Conservation (phyloP, 257 asterid genomes). For the Solanum pinnatisectum region DNA sequence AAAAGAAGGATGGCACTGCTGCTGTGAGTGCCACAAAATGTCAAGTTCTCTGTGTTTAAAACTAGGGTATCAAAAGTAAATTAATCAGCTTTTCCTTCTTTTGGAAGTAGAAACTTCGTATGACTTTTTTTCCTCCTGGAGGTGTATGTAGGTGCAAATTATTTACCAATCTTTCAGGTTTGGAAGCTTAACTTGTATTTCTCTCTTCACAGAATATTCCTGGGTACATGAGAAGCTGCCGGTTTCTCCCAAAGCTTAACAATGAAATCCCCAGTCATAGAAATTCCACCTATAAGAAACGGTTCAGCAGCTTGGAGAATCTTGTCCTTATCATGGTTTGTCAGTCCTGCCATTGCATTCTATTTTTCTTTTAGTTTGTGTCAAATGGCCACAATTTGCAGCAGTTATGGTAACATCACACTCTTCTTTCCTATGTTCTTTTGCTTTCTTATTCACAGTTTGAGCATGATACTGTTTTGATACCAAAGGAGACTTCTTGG, state of each 20-base stretch:
- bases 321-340: constrained; percentile 86
- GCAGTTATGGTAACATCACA: background rate
- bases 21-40: background rate
- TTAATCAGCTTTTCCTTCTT: background rate
- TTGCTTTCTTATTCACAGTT: constrained; percentile 33
- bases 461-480: constrained; percentile 81
- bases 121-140: background rate
- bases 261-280: constrained; percentile 65
- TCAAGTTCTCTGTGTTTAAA: background rate
- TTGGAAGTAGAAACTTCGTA: background rate
- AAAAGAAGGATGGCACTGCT: background rate
- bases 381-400: background rate
- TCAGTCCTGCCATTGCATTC: background rate
- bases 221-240: constrained; percentile 61
- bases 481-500: constrained; percentile 95
- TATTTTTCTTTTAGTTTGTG: background rate
- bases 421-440: background rate
- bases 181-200: background rate
- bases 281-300: constrained; percentile 71
- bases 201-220: constrained; percentile 42
- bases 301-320: constrained; percentile 70
- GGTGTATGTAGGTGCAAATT: background rate
- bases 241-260: constrained; percentile 88
- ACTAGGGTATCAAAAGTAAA: background rate
- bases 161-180: background rate